Evolutionary conservation across 208 protist genomes (phyloP).

Genomic region (Trypanosoma platydactyli): DNA sequence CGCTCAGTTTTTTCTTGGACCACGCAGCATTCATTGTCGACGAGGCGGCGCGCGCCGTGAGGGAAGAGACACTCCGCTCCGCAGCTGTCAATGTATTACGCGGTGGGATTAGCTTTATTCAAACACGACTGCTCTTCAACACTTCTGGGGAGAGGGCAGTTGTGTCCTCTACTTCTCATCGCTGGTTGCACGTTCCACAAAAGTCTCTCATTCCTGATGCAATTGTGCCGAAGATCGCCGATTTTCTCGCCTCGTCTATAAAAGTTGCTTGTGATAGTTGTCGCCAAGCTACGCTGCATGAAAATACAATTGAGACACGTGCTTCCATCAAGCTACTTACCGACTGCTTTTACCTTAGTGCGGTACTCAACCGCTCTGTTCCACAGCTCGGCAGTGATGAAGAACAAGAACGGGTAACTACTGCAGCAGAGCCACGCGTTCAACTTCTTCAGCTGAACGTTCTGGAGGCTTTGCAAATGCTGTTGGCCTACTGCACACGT

Average conservation of each 20-base stretch:
- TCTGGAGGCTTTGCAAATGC: slow-evolving; percentile 50
- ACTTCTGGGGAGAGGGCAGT: neutral
- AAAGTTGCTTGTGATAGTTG: slow-evolving; percentile 57
- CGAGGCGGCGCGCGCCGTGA: slow-evolving; percentile 74
- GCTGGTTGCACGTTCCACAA: slow-evolving; percentile 34
- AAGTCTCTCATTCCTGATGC: neutral
- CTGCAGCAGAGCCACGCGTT: slow-evolving; percentile 60
- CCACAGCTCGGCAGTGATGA: slow-evolving; percentile 58
- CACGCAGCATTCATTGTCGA: slow-evolving; percentile 62
- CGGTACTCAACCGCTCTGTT: slow-evolving; percentile 60
- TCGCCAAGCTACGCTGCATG: slow-evolving; percentile 41
- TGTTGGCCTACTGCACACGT: slow-evolving; percentile 60
- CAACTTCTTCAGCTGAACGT: slow-evolving; percentile 60
- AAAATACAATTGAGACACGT: slow-evolving; percentile 29
- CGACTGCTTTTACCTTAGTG: slow-evolving; percentile 56
- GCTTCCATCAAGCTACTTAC: slow-evolving; percentile 55
- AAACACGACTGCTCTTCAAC: neutral
- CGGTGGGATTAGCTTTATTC: slow-evolving; percentile 45
- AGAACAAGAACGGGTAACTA: slow-evolving; percentile 59
- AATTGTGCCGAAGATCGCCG: slow-evolving; percentile 42
- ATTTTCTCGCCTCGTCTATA: slow-evolving; percentile 70
- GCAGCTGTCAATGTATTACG: slow-evolving; percentile 69
- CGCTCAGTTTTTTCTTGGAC: slow-evolving; percentile 57
- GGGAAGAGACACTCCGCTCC: slow-evolving; percentile 52
- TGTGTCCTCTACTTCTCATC: slow-evolving; percentile 14